Base-by-base conservation (phyloP, 106 monocot genomes). In the Agapanthus africanus region DNA sequence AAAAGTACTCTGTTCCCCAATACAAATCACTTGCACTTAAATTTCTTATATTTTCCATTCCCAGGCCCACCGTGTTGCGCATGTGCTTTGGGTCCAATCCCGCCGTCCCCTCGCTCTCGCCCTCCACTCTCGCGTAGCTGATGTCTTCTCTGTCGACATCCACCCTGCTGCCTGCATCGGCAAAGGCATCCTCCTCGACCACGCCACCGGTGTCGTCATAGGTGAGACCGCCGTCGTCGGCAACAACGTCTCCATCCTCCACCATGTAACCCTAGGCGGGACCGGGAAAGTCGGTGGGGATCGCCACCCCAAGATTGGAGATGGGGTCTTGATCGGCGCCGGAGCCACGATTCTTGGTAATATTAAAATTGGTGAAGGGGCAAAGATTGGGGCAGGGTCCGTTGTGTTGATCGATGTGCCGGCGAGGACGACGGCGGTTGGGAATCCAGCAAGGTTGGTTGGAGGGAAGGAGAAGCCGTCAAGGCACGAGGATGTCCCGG, bases 311-410 rank as follows among this genome's bases (percentile, higher is more conserved):
- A 93, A 93, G 80, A 90, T 93, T 23, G 86, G 73, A 16, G 86
- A 93, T 23, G 89, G 88, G 4, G 93, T 93, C n/a, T 74, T 93
- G 40, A 89, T 93, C 21, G 93, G 93, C 1, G 93, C 93, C n/a
- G 93, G 89, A 0, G 93, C 93, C 6, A 93, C 93, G 13, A 79
- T 93, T 38, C 78, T 89, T 2, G 89, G 93, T 18, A 93, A 90
- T 56, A 38, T 93, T 2, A 77, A 30, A 56, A 90, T 93, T 37
- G 89, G 93, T 0, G 89, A 78, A 33, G 93, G 93, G 39, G 93
- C 93, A 14, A 93, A 90, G 84, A 84, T 93, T 31, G 93, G 93
- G 31, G 93, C 93, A 16, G 93, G 93, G 0, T 87, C 89, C 0
- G 38, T 93, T 5, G 93, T 93, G 63, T 83, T 93, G 7, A 84